Evolutionary conservation across 306 rosid species (phyloP).

Genomic region (Fragaria nilgerrensis): DNA sequence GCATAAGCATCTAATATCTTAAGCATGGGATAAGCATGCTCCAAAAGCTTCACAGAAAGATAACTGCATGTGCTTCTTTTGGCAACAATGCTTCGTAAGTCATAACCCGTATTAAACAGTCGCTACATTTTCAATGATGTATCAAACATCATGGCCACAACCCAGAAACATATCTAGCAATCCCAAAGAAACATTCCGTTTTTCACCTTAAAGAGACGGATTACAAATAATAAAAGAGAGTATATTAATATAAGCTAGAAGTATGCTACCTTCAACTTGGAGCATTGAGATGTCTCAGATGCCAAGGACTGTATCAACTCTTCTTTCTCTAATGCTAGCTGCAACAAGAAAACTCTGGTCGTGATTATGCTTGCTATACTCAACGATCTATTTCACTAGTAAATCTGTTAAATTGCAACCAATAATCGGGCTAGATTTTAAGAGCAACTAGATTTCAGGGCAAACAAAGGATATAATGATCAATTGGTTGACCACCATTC

Average conservation of each 20-base stretch:
- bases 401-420: not conserved
- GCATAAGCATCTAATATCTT: not conserved
- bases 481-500: constrained; percentile 10
- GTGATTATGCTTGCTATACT: constrained; percentile 12
- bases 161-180: not conserved
- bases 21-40: not conserved
- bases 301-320: constrained; percentile 73
- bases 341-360: constrained; percentile 33
- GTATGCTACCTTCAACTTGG: constrained; percentile 68
- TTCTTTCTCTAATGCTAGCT: constrained; percentile 91
- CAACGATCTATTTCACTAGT: constrained; percentile 11
- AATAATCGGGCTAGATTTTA: not conserved
- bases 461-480: not conserved
- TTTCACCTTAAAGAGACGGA: not conserved
- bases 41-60: not conserved
- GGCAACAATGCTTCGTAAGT: not conserved
- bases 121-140: not conserved
- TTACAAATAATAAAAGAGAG: not conserved
- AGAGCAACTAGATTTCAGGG: not conserved
- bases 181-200: not conserved
- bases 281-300: constrained; percentile 71
- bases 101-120: not conserved
- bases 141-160: not conserved
- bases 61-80: not conserved
- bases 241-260: not conserved